These are phyloP conservation scores for Saccharomycopsis sp. DNA, from an alignment of 805 yeast species.

Conservation along the genomic window DNA sequence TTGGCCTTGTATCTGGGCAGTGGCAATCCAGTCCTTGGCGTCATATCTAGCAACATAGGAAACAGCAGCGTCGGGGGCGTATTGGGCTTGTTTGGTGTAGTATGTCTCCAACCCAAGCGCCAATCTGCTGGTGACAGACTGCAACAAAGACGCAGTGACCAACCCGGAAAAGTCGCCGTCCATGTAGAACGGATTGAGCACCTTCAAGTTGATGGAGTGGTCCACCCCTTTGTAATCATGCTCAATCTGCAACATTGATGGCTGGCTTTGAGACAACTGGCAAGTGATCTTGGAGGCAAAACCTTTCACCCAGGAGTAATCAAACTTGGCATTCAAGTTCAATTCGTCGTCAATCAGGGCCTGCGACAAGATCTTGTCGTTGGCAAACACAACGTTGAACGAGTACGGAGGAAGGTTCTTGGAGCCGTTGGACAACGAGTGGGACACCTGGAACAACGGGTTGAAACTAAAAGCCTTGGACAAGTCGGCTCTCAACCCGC, in stretches of 20 bases:
- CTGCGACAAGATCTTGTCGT: constrained; percentile 77
- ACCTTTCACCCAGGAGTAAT: constrained; percentile 80
- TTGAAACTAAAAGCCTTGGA: constrained; percentile 83
- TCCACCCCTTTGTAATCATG: constrained; percentile 91
- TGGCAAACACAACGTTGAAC: constrained; percentile 80
- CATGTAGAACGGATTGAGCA: constrained; percentile 77
- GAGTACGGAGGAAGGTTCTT: constrained; percentile 83
- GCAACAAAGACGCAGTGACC: constrained; percentile 83
- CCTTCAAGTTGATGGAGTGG: constrained; percentile 79
- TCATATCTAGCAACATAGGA: constrained; percentile 87
- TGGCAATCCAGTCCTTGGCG: constrained; percentile 75
- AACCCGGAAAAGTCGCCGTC: constrained; percentile 82
- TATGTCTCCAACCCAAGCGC: constrained; percentile 89
- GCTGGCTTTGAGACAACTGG: constrained; percentile 84
- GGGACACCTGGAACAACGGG: constrained; percentile 96
- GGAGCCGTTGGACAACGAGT: constrained; percentile 84
- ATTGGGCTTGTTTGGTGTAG: constrained; percentile 63
- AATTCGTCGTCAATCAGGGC: constrained; percentile 86
- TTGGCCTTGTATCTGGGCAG: constrained; percentile 88
- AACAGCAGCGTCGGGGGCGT: constrained; percentile 86
- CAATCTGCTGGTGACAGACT: constrained; percentile 74
- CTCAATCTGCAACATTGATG: constrained; percentile 89
- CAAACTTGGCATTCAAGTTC: constrained; percentile 78
- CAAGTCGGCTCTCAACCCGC: constrained; percentile 94
- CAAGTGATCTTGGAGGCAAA: constrained; percentile 76